Conservation (phyloP, 257 asterid genomes). For the Coffea canephora region DNA sequence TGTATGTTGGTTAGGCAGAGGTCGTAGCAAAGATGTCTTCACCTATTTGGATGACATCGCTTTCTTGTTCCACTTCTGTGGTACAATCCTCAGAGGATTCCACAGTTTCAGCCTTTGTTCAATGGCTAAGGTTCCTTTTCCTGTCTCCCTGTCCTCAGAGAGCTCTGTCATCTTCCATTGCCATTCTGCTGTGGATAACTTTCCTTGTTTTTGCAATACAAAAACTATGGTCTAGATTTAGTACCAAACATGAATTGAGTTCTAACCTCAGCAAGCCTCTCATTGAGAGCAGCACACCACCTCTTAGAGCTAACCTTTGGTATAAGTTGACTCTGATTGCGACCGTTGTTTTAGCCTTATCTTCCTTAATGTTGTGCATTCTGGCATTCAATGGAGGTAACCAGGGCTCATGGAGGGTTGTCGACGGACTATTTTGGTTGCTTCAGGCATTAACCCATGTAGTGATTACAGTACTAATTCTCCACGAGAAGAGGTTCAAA, state of each 20-base stretch:
- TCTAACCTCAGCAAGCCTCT: slow-evolving; percentile 55
- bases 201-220: slow-evolving; percentile 44
- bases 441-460: slow-evolving; percentile 52
- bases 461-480: slow-evolving; percentile 41
- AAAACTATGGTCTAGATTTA: slow-evolving; percentile 48
- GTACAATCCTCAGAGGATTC: slow-evolving; percentile 27
- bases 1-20: slow-evolving; percentile 1
- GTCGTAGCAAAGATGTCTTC: slow-evolving; percentile 18
- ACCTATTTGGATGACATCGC: slow-evolving; percentile 60
- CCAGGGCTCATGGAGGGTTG: slow-evolving; percentile 40
- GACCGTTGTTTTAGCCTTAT: slow-evolving; percentile 33
- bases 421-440: slow-evolving; percentile 63
- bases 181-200: slow-evolving; percentile 47
- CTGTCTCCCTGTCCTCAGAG: slow-evolving; percentile 93
- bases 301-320: slow-evolving; percentile 42
- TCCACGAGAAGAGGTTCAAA: slow-evolving; percentile 64
- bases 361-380: slow-evolving; percentile 43
- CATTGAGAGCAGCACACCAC: slow-evolving; percentile 33
- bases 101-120: slow-evolving; percentile 29
- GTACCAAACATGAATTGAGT: slow-evolving; percentile 14
- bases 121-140: slow-evolving; percentile 71
- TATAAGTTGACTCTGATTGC: slow-evolving; percentile 45
- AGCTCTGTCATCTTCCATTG: slow-evolving; percentile 42
- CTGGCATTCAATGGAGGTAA: slow-evolving; percentile 27
- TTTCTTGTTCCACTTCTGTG: slow-evolving; percentile 61